Evolutionary conservation across 2,329 filamentous ascomycete genomes (phyloP), one percentile per base, ranked within the genome.

Genomic region (Tetracladium maxilliforme): DNA sequence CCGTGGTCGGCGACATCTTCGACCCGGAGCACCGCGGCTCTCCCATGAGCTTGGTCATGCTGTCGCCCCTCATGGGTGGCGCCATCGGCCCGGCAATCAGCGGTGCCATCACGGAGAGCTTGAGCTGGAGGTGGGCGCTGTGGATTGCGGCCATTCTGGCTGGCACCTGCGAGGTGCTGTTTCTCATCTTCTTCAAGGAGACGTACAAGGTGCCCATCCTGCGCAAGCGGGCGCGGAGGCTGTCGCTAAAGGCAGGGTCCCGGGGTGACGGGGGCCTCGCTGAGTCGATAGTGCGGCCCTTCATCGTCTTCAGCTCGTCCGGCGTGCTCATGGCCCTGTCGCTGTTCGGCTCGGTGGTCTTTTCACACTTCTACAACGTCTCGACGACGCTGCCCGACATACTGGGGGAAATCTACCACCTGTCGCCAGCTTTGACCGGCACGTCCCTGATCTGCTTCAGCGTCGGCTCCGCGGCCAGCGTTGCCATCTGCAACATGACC

Each of bases 1-100:
- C 69, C 14, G 67, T 76, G 26, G 58, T 76, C 11, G 70, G 70
- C 14, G 71, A 76, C 40, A 62, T 75, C 33, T 74, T 73, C 38
- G 44, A 49, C 3, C 49, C 58, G 1, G 69, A 74, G 28, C 49
- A 65, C 40, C 52, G 69, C 10, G 70, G 70, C 14, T 55, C 56
- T 1, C 60, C 69, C 6, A 66, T 76, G 58, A 66, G 60, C 36
- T 30, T 66, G 22, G 49, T 71, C 23, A 61, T 61, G 42, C 45
- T 73, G 3, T 64, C 68, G 3, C 67, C 69, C 1, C 47, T 74
- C 4, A 41, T 70, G 10, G 67, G 67, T 12, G 65, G 65, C 4
- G 64, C 65, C 4, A 41, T 69, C 6, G 67, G 66, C 0, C 68
- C 69, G 3, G 58, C 61, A 2, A 58, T 71, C 15, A 54, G 56